A percentile compares a stretch with the other conserved stretches of the same genome.
phyloP scores from a whole-genome alignment of 2,329 filamentous ascomycete species.

The Massarina eburnea region DNA sequence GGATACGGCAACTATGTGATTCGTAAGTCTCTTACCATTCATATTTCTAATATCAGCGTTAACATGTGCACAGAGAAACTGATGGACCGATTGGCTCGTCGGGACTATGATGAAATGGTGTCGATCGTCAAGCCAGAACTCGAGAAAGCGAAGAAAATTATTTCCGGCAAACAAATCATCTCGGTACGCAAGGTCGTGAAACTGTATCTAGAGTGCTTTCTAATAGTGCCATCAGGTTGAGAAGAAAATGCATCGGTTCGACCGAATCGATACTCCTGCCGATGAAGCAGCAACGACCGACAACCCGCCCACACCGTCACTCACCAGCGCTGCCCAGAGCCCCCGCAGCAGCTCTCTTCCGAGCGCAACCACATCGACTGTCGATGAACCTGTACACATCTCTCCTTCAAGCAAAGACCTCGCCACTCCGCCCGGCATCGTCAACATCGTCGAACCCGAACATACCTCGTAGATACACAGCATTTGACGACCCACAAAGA shows the following conservation, averaged over 20 bases:
- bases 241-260: slow-evolving; percentile 52
- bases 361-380: slow-evolving; percentile 63
- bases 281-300: slow-evolving; percentile 26
- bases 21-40: slow-evolving; percentile 63
- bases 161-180: slow-evolving; percentile 47
- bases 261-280: slow-evolving; percentile 28
- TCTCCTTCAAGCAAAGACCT: slow-evolving; percentile 14
- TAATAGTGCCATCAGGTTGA: slow-evolving; percentile 41
- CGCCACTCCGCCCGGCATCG: slow-evolving; percentile 8
- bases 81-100: slow-evolving; percentile 51
- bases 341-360: slow-evolving; percentile 67
- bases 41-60: slow-evolving; percentile 4
- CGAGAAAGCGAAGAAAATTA: slow-evolving; percentile 45
- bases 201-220: background rate
- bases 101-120: slow-evolving; percentile 47
- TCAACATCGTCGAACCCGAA: slow-evolving; percentile 5
- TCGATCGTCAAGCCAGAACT: slow-evolving; percentile 49
- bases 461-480: slow-evolving; percentile 18
- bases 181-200: slow-evolving; percentile 29
- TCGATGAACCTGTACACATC: slow-evolving; percentile 46
- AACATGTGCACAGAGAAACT: slow-evolving; percentile 68
- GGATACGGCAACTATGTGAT: slow-evolving; percentile 96
- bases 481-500: slow-evolving; percentile 4
- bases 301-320: slow-evolving; percentile 60
- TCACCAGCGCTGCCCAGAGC: slow-evolving; percentile 70